Base-by-base conservation (phyloP, 148 eudicot genomes). In the Amaranthus cruentus region DNA sequence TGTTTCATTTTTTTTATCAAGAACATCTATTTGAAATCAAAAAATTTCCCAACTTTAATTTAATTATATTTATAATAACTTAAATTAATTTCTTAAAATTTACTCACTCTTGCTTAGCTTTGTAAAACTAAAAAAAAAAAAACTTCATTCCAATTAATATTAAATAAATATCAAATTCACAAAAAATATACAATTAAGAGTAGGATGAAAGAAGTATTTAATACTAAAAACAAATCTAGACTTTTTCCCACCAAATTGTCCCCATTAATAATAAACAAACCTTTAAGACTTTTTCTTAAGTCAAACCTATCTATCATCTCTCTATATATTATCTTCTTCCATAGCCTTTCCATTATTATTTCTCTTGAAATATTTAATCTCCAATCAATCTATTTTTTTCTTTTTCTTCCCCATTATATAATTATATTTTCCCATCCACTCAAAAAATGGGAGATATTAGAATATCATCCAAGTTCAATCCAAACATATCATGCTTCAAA, bases 221-320 rank as follows among this genome's bases (percentile, higher is more conserved):
- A 47, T 57, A 63, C 72, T 62, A 73, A 55, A 74, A 49, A 60
- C 65, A 69, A 75, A 68, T 68, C 12, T 68, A 55, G 78, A 68
- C 73, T 67, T 68, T 68, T 68, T 70, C 70, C 65, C 18, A 52
- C 76, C 69, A 73, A 73, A 62, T 62, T 47, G 54, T 42, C 76
- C 61, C 69, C 51, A 4, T 11, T 49, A 28, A 48, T 47, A 60
- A 61, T 48, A 43, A 48, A 58, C 1, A 38, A 48, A 57, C 47
- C 57, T 0, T 6, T 7, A 12, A 47, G 81, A 66, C 81, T 65
- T 67, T 67, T 59, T 78, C 81, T 54, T 48, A 62, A 66, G 81
- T 72, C 81, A 78, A 78, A 62, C 63, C 55, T 54, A 62, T 57
- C 63, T 69, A 55, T 71, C 62, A 15, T 46, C 53, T 55, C 47